Evolutionary conservation across 192 early-diverging fungal species (phyloP).

Genomic region (Obelidium mucronatum): DNA sequence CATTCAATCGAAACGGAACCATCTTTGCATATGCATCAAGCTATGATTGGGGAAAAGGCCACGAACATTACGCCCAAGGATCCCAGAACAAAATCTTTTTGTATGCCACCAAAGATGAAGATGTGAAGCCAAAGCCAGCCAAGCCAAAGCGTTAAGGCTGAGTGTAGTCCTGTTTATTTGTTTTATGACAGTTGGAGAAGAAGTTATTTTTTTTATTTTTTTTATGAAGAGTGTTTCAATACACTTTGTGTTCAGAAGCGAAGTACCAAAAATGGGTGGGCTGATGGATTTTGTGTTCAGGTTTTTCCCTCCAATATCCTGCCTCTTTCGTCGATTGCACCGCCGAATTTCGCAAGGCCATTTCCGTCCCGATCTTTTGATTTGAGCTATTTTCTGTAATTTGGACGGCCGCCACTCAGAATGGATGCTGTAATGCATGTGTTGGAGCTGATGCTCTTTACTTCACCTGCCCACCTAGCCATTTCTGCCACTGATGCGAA

Average conservation of each 20-base stretch:
- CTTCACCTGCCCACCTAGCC: not conserved
- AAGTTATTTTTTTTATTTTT: not conserved
- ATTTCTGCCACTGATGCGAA: not conserved
- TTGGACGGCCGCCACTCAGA: too few relatives aligned
- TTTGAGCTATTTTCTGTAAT: too few relatives aligned
- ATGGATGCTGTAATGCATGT: not conserved
- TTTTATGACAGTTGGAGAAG: too few relatives aligned
- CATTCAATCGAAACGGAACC: conserved; percentile 83
- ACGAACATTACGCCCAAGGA: conserved; percentile 67
- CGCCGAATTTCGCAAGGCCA: too few relatives aligned
- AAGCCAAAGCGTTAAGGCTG: conserved; percentile 54
- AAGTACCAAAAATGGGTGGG: too few relatives aligned
- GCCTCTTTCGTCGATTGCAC: too few relatives aligned
- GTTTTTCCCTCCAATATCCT: too few relatives aligned
- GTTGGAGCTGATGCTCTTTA: not conserved
- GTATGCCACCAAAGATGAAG: conserved; percentile 78
- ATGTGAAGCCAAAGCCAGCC: conserved; percentile 77
- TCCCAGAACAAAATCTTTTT: conserved; percentile 80
- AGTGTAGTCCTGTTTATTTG: conserved; percentile 1
- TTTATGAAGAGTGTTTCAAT: too few relatives aligned
- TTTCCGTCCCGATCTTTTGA: too few relatives aligned
- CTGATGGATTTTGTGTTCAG: too few relatives aligned
- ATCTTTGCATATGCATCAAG: conserved; percentile 92
- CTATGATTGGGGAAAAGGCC: conserved; percentile 75
- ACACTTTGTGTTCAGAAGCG: too few relatives aligned